Evolutionary conservation across 768 basidiomycete species (phyloP).

Genomic region (Pluteus cervinus): DNA sequence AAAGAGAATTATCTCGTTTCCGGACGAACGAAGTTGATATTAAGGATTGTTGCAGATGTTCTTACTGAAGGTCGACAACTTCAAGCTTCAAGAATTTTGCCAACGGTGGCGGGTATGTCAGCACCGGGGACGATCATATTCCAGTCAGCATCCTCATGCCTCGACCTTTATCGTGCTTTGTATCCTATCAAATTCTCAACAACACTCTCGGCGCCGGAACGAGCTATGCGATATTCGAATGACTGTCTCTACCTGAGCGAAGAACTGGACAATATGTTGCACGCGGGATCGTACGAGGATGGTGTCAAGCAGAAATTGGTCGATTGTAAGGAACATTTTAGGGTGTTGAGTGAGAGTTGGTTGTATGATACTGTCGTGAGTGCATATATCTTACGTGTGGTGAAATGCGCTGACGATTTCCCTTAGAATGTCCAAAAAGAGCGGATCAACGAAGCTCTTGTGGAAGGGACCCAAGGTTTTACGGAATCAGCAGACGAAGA

Average conservation of each 20-base stretch:
- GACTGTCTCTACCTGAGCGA: constrained; percentile 65
- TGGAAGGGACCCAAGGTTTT: constrained; percentile 60
- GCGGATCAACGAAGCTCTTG: constrained; percentile 36
- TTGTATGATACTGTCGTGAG: constrained; percentile 67
- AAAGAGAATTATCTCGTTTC: constrained; percentile 62
- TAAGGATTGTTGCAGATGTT: constrained; percentile 52
- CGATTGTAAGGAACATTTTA: constrained; percentile 47
- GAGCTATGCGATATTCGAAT: constrained; percentile 74
- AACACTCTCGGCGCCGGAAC: constrained; percentile 43
- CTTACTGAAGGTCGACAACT: constrained; percentile 66
- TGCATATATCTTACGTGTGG: constrained; percentile 8
- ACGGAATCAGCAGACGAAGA: constrained; percentile 63
- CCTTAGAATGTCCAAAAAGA: constrained; percentile 27
- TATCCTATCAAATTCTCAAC: constrained; percentile 58
- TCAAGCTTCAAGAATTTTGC: constrained; percentile 48
- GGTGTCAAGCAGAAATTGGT: constrained; percentile 39
- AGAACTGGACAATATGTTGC: constrained; percentile 40
- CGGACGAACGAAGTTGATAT: constrained; percentile 43
- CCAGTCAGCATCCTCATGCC: constrained; percentile 54
- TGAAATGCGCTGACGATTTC: background rate
- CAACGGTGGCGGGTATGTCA: constrained; percentile 22
- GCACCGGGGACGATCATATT: constrained; percentile 50
- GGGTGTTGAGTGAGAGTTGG: constrained; percentile 58
- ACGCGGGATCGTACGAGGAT: constrained; percentile 13
- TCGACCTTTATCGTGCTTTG: constrained; percentile 78